phyloP scores from a whole-genome alignment of 768 basidiomycete genomes.

The Mycena belliarum region DNA sequence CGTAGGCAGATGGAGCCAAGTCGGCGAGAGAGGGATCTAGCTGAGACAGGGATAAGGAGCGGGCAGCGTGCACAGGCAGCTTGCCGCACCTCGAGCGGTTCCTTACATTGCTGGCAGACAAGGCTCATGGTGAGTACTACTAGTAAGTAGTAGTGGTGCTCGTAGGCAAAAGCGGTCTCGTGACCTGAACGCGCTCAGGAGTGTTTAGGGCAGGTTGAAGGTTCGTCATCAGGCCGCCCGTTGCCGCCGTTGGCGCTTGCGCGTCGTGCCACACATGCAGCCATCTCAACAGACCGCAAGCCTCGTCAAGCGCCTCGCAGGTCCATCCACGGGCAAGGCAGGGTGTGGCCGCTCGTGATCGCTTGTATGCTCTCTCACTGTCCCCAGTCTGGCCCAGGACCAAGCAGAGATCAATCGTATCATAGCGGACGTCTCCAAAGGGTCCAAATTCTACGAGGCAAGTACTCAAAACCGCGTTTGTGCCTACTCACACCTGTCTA shows the following conservation, averaged over 20 bases:
- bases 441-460: conserved; percentile 90
- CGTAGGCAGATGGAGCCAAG: conserved; percentile 83
- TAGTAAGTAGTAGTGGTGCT: neutral
- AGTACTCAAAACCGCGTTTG: conserved; percentile 16
- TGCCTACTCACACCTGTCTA: conserved; percentile 27
- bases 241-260: neutral
- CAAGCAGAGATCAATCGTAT: conserved; percentile 85
- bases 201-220: no score
- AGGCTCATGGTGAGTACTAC: conserved; percentile 35
- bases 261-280: neutral
- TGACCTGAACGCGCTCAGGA: neutral
- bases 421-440: conserved; percentile 89
- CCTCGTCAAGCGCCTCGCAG: conserved; percentile 78
- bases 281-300: conserved; percentile 58
- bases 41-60: conserved; percentile 34
- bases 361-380: neutral
- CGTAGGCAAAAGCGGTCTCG: conserved; percentile 2
- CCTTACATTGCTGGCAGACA: conserved; percentile 89
- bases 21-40: conserved; percentile 91
- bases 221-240: neutral
- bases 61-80: neutral
- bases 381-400: conserved; percentile 63
- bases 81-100: conserved; percentile 71
- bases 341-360: conserved; percentile 52
- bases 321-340: conserved; percentile 87